Base-by-base conservation (phyloP, 2,329 filamentous ascomycete species). In the Leptographium galeiforme region DNA sequence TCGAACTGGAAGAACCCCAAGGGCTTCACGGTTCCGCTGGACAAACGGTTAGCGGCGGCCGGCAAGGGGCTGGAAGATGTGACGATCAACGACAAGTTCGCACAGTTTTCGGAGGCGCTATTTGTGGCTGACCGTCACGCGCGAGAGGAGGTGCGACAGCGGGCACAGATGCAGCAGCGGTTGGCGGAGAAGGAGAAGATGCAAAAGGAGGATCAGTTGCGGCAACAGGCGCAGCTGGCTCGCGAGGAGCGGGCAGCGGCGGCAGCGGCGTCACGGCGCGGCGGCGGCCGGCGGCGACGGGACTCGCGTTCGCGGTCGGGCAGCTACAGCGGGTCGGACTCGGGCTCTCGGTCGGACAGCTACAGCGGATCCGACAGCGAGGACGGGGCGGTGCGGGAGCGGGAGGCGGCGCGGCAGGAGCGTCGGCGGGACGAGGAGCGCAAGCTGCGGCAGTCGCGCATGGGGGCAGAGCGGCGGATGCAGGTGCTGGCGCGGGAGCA, bases 1-100 rank as follows among this genome's bases (percentile, higher is more conserved):
- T 95, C 88, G 19, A 97, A 97, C 68, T 98, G 93, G 93, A 98
- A 98, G 78, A 98, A 98, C 67, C 88, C 91, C 1, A 97, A 97
- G 72, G 93, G 93, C 62, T 98, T 95, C 65, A 98, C 93, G 0
- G 88, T 98, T 1, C 89, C 93, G 0, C 69, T 98, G 51, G 93
- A 98, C 67, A 98, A 98, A 73, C 84, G 93, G 64, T 72, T 98
- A 61, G 93, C 93, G 18, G 91, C 93, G 10, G 91, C 97, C 67
- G 93, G 93, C 13, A 79, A 93, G 62, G 89, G 89, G 0, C 67
- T 98, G 57, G 89, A 96, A 67, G 93, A 98, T 65, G 82, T 95
- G 44, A 85, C 89, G 8, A 97, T 98, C 70, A 97, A 95, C 70
- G 93, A 98, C 74, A 97, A 96, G 66, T 97, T 98, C 65, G 91